Percentiles rank a stretch among this genome's conserved stretches.
Evolutionary conservation across 2,329 filamentous ascomycete genomes (phyloP).

Genomic region (Bipolaris gigantea): DNA sequence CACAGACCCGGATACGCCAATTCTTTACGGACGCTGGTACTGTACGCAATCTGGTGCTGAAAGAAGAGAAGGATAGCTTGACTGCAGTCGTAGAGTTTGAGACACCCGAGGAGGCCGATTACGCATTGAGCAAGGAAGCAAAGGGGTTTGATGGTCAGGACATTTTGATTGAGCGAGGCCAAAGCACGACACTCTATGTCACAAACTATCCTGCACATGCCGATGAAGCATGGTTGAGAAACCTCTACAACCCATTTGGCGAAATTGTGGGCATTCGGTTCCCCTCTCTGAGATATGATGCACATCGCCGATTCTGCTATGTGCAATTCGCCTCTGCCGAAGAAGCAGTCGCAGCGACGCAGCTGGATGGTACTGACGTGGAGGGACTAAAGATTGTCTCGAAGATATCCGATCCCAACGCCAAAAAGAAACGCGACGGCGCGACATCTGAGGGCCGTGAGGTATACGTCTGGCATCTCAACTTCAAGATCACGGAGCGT

Average conservation of each 20-base stretch:
- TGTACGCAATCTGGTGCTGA: conserved; percentile 74
- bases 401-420: conserved; percentile 80
- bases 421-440: conserved; percentile 77
- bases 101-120: conserved; percentile 74
- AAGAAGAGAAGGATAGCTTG: conserved; percentile 62
- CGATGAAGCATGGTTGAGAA: conserved; percentile 69
- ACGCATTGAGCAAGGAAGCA: conserved; percentile 77
- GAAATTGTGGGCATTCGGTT: conserved; percentile 84
- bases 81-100: conserved; percentile 86
- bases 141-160: conserved; percentile 75
- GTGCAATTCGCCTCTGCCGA: conserved; percentile 73
- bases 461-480: conserved; percentile 81
- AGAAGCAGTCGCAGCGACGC: conserved; percentile 58
- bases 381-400: conserved; percentile 69
- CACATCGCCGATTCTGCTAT: conserved; percentile 91
- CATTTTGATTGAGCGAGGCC: conserved; percentile 74
- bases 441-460: conserved; percentile 86
- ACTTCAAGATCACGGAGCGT: conserved; percentile 73
- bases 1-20: conserved; percentile 74
- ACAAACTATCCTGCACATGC: conserved; percentile 84
- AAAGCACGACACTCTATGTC: conserved; percentile 81
- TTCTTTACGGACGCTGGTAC: conserved; percentile 91
- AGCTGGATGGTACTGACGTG: conserved; percentile 70
- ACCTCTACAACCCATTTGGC: conserved; percentile 70
- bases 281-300: conserved; percentile 87